Evolutionary conservation across 371 early-diverging fungal species (phyloP), one percentile per base, ranked within the genome.

Genomic region (Blakeslea trispora): DNA sequence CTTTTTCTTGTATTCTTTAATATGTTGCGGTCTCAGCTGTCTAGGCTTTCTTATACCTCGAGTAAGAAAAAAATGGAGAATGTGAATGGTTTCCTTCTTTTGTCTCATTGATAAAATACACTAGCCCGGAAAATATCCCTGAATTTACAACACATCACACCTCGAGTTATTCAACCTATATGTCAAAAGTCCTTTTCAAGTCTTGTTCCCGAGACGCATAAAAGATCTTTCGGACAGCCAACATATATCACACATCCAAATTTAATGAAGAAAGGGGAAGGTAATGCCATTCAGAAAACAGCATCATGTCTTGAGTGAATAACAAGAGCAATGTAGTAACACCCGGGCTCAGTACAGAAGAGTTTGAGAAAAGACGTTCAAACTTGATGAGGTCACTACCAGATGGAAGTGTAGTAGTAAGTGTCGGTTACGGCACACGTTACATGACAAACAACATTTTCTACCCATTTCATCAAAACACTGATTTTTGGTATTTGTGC

Each of bases 401-500:
- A 14, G 81, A 83, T 39, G 80, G 81, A 17, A 85, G 88, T 44
- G 69, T 81, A 1, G 91, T 85, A n/a, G 69, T 96, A 23, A 77
- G 85, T 19, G 77, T 90, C 17, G 91, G 96, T 9, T 84, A 91
- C 56, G 77, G 82, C 0, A 83, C 90, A 55, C 83, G 91, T n/a
- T 97, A 91, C 67, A 85, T 89, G 72, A 89, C 95, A 61, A 87
- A 92, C 56, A 92, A 92, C 53, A 93, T 97, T 49, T 97, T 97
- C 78, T 93, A 96, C 66, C 90, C 88, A n/a, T 98, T 94, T 62
- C 93, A 95, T 58, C 97, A 96, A 68, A 84, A 89, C 54, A 93
- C 95, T 6, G 91, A 96, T 62, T 85, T 96, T 54, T 86, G 87
- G 62, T 96, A 96, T 63, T 71, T 97, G 32, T 72, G 74, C 17